Conservation (phyloP, 106 monocot species). For the Ottelia alismoides region DNA sequence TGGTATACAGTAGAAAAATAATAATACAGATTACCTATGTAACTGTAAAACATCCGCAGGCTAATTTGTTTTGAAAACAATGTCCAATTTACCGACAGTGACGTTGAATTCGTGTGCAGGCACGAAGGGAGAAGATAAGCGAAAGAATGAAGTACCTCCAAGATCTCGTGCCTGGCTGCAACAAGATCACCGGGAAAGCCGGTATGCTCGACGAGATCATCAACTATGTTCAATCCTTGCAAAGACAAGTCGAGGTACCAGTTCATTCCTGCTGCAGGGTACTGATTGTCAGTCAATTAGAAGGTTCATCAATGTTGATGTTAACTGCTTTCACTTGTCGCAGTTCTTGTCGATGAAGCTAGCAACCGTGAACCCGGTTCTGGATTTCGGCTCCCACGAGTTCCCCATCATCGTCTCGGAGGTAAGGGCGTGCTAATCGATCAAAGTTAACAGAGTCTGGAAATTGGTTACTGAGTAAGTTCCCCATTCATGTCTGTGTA, state of each 20-base stretch:
- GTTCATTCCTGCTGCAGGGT: too few species aligned
- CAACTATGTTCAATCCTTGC: too few species aligned
- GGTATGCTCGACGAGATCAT: slow-evolving; percentile 32
- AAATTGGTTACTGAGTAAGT: too few species aligned
- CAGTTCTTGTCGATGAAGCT: slow-evolving; percentile 67
- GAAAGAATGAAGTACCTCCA: slow-evolving; percentile 61
- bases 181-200: slow-evolving; percentile 35
- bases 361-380: slow-evolving; percentile 19
- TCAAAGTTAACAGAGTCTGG: too few species aligned
- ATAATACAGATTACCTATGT: neutral
- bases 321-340: neutral
- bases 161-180: slow-evolving; percentile 54
- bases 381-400: slow-evolving; percentile 2
- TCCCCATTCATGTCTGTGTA: too few species aligned
- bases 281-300: neutral
- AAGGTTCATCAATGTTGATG: neutral
- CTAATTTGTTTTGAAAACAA: neutral
- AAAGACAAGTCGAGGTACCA: slow-evolving; percentile 27
- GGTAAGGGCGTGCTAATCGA: too few species aligned
- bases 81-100: neutral
- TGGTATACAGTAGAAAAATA: too few species aligned
- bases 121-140: slow-evolving; percentile 64
- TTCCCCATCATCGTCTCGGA: too few species aligned
- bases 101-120: slow-evolving; percentile 5
- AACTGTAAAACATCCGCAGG: neutral